A percentile compares a stretch with the other conserved stretches of the same genome.
phyloP scores from a whole-genome alignment of 805 yeast genomes.

The Pichia deserticola region DNA sequence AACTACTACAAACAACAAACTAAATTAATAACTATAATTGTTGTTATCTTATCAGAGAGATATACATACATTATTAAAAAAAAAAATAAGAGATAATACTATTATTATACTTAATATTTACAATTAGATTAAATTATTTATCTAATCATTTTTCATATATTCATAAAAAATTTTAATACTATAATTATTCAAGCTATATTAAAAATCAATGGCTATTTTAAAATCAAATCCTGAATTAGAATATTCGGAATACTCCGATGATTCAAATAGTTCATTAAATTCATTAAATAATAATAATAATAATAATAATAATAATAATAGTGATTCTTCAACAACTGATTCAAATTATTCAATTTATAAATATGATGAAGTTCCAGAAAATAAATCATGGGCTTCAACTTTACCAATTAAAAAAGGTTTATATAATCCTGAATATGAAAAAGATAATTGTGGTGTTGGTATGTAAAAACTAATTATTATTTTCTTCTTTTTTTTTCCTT shows the following conservation, averaged over 20 bases:
- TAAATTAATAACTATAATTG: too few relatives aligned
- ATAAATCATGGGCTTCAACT: conserved; percentile 87
- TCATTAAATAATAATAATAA: neutral
- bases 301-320: too few relatives aligned
- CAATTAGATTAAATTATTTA: too few relatives aligned
- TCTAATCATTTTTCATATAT: too few relatives aligned
- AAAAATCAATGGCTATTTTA: conserved; percentile 15
- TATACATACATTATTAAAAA: too few relatives aligned
- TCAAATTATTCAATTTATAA: conserved; percentile 39
- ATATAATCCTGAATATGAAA: conserved; percentile 88
- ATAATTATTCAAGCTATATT: too few relatives aligned
- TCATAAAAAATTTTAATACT: too few relatives aligned
- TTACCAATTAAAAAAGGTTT: conserved; percentile 83
- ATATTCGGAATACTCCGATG: conserved; percentile 14
- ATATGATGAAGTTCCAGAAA: conserved; percentile 70
- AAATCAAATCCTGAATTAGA: conserved; percentile 25
- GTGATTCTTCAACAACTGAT: neutral
- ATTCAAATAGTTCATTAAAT: neutral
- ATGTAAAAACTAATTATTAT: conserved; percentile 4
- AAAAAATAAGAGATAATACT: too few relatives aligned
- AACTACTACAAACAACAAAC: too few relatives aligned
- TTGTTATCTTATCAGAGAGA: too few relatives aligned
- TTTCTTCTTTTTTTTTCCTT: neutral
- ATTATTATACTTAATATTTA: too few relatives aligned
- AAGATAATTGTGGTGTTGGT: conserved; percentile 97